Percentiles rank a stretch among this genome's conserved stretches.
Conservation (phyloP, 1,139 yeast genomes). For the Hyphopichia pseudoburtonii region DNA sequence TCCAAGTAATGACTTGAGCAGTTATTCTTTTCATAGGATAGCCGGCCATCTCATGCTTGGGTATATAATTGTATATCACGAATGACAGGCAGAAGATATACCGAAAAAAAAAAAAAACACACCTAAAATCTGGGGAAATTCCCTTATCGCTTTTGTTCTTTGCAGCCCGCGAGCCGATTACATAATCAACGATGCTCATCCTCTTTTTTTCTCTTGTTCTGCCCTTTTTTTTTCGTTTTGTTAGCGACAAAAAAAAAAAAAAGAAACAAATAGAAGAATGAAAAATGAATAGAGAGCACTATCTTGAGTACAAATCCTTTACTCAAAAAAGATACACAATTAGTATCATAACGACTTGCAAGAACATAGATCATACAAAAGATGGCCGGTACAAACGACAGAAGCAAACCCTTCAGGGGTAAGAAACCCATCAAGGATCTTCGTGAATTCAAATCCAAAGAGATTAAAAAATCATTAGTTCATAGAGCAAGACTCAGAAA, state of each 20-base stretch:
- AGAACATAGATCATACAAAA: neutral
- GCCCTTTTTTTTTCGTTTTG: no score
- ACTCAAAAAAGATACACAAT: no score
- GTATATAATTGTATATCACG: no score
- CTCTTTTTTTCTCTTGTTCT: neutral
- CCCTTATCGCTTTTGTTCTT: neutral
- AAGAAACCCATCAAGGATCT: constrained; percentile 36
- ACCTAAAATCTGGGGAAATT: neutral
- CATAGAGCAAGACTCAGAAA: constrained; percentile 85
- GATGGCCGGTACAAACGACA: constrained; percentile 7
- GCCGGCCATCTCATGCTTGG: no score
- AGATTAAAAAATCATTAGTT: constrained; percentile 72
- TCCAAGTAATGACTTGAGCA: no score
- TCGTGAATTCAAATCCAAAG: constrained; percentile 46
- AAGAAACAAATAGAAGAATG: neutral
- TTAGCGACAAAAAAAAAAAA: neutral
- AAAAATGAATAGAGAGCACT: neutral
- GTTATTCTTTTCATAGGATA: no score
- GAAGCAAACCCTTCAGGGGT: constrained; percentile 10
- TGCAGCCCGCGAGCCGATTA: constrained; percentile 3
- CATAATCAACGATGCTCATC: constrained; percentile 11
- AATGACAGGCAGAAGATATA: no score
- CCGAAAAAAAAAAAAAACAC: no score
- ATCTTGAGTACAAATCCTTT: neutral
- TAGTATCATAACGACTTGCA: no score